Conservation (phyloP, 2,329 filamentous ascomycete species). For the Colletotrichum neosansevieriae region DNA sequence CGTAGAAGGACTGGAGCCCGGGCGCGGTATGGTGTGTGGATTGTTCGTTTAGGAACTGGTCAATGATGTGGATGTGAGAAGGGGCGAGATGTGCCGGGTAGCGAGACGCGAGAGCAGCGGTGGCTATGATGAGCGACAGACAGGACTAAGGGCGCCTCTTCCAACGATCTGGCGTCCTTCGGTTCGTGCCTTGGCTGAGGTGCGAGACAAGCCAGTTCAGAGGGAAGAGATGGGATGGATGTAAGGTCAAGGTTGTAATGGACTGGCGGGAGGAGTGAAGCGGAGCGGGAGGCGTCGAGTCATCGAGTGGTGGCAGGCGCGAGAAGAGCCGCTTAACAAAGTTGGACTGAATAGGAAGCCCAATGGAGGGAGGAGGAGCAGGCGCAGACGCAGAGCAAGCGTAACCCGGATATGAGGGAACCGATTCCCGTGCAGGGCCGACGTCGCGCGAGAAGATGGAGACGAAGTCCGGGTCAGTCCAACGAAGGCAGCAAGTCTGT, state of each 20-base stretch:
- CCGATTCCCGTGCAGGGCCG: conserved; percentile 31
- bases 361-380: conserved; percentile 11
- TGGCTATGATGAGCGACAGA: conserved; percentile 25
- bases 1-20: conserved; percentile 32
- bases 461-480: conserved; percentile 31
- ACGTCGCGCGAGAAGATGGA: conserved; percentile 33
- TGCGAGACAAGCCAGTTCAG: conserved; percentile 15
- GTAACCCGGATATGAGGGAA: conserved; percentile 29
- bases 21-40: conserved; percentile 21
- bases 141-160: conserved; percentile 25
- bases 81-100: conserved; percentile 7
- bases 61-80: conserved; percentile 4
- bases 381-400: not conserved
- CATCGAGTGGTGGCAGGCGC: conserved; percentile 35
- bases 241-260: conserved; percentile 35
- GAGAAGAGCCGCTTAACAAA: conserved; percentile 37
- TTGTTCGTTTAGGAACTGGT: not conserved
- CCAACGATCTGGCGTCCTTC: conserved; percentile 22
- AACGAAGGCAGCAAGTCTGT: conserved; percentile 31
- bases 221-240: conserved; percentile 19
- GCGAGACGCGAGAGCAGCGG: conserved; percentile 33
- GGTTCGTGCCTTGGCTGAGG: conserved; percentile 24
- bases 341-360: conserved; percentile 38
- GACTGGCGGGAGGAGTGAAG: conserved; percentile 26
- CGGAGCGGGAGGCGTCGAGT: conserved; percentile 35